Conservation (phyloP, 257 asterid genomes). For the Petrea volubilis region DNA sequence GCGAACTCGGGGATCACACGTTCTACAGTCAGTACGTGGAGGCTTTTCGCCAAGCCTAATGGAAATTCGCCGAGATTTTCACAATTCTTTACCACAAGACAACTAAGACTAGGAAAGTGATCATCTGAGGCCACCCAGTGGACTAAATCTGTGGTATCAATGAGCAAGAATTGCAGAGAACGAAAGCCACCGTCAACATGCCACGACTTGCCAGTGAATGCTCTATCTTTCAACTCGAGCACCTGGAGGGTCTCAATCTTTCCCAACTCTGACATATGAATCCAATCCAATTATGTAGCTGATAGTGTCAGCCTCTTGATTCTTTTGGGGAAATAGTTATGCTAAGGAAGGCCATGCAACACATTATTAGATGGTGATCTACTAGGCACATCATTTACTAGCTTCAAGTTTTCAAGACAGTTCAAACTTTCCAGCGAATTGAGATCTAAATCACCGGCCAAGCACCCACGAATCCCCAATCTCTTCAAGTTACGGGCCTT, state of each 20-base stretch:
- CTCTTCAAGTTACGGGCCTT: background rate
- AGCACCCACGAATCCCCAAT: background rate
- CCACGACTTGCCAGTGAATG: background rate
- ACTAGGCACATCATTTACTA: background rate
- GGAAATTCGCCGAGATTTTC: constrained; percentile 31
- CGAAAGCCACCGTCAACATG: background rate
- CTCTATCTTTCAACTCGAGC: background rate
- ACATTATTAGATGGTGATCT: too few species aligned
- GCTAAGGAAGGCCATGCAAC: background rate
- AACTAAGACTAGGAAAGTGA: constrained; percentile 21
- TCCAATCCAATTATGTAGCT: background rate
- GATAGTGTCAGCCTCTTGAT: background rate
- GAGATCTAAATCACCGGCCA: background rate
- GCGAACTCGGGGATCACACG: background rate
- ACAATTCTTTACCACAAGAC: constrained; percentile 33
- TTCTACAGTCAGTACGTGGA: constrained; percentile 23
- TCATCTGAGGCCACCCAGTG: constrained; percentile 29
- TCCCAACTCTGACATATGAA: background rate
- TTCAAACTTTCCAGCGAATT: background rate
- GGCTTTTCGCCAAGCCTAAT: constrained; percentile 21
- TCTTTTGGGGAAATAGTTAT: background rate
- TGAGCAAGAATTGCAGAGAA: background rate
- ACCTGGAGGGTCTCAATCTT: background rate
- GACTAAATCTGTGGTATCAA: background rate
- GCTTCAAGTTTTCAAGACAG: background rate